Evolutionary conservation across 208 protist genomes (phyloP).

Genomic region (Naegleria lovaniensis): DNA sequence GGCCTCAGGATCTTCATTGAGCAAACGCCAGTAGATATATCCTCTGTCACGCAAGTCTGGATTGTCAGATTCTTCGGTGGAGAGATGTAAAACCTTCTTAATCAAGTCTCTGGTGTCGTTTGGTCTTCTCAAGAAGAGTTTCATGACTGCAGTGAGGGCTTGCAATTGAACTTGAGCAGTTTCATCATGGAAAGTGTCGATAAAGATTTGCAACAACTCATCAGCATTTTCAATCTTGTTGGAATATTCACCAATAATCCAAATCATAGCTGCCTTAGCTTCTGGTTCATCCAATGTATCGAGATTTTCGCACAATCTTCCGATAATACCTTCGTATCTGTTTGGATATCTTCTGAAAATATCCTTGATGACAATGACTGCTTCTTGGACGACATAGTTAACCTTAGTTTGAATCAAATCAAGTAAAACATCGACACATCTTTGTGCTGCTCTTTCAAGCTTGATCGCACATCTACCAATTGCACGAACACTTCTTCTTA

Average conservation of each 20-base stretch:
- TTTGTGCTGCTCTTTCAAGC: slow-evolving; percentile 77
- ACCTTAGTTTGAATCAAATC: slow-evolving; percentile 88
- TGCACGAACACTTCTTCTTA: slow-evolving; percentile 87
- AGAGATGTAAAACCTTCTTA: slow-evolving; percentile 64
- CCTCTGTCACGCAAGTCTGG: slow-evolving; percentile 96
- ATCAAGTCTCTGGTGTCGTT: slow-evolving; percentile 68
- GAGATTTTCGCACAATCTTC: slow-evolving; percentile 85
- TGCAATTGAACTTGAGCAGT: slow-evolving; percentile 83
- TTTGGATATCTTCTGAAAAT: slow-evolving; percentile 93
- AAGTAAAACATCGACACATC: slow-evolving; percentile 84
- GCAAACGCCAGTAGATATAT: slow-evolving; percentile 97
- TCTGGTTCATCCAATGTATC: slow-evolving; percentile 90
- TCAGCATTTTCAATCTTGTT: slow-evolving; percentile 87
- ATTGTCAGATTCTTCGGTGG: slow-evolving; percentile 79
- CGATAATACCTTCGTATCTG: slow-evolving; percentile 78
- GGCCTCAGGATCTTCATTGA: slow-evolving; percentile 90
- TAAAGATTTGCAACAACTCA: slow-evolving; percentile 83
- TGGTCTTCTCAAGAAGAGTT: slow-evolving; percentile 89
- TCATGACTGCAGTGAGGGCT: slow-evolving; percentile 92
- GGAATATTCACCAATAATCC: slow-evolving; percentile 98
- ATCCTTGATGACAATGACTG: slow-evolving; percentile 91
- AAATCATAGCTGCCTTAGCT: slow-evolving; percentile 92
- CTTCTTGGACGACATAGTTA: slow-evolving; percentile 92
- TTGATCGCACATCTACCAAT: slow-evolving; percentile 96
- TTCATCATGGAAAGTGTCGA: slow-evolving; percentile 90